phyloP scores from a whole-genome alignment of 1,284 basidiomycete species.

The Stereum hirsutum region DNA sequence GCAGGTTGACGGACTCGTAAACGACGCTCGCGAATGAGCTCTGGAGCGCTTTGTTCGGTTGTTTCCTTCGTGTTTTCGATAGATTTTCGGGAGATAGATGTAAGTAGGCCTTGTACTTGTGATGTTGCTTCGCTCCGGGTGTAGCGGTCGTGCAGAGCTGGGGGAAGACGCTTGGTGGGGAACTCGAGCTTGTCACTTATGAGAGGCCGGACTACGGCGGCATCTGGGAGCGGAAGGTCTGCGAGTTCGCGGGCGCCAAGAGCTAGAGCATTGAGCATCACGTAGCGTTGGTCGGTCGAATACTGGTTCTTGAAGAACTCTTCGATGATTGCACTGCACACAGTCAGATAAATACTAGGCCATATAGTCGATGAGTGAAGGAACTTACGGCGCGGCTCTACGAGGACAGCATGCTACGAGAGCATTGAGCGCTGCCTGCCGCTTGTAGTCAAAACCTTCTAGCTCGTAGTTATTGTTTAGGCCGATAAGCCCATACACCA shows the following conservation, averaged over 20 bases:
- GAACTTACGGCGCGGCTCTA: conserved; percentile 70
- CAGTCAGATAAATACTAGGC: not conserved
- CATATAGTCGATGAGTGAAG: conserved; percentile 2
- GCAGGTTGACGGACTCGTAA: conserved; percentile 52
- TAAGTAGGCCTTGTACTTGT: conserved; percentile 43
- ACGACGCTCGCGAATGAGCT: conserved; percentile 63
- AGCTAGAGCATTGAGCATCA: conserved; percentile 81
- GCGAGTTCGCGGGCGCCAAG: conserved; percentile 82
- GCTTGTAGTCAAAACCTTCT: conserved; percentile 68
- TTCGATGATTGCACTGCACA: conserved; percentile 69
- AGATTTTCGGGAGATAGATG: conserved; percentile 47
- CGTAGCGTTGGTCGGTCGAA: conserved; percentile 75
- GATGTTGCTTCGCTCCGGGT: conserved; percentile 19
- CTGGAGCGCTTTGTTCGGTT: conserved; percentile 42
- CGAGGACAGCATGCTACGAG: conserved; percentile 73
- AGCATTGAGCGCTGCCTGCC: conserved; percentile 72
- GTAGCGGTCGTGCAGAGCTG: conserved; percentile 61
- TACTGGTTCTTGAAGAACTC: conserved; percentile 93
- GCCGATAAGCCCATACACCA: conserved; percentile 65
- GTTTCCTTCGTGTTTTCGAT: conserved; percentile 46
- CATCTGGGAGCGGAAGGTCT: conserved; percentile 46
- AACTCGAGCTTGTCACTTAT: conserved; percentile 40
- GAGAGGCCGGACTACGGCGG: conserved; percentile 22
- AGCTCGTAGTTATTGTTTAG: conserved; percentile 83
- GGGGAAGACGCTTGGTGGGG: conserved; percentile 75